A percentile compares a stretch with the other conserved stretches of the same genome.
Evolutionary conservation across 2,329 filamentous ascomycete genomes (phyloP).

Genomic region (Coccinonectria pachysandricola): DNA sequence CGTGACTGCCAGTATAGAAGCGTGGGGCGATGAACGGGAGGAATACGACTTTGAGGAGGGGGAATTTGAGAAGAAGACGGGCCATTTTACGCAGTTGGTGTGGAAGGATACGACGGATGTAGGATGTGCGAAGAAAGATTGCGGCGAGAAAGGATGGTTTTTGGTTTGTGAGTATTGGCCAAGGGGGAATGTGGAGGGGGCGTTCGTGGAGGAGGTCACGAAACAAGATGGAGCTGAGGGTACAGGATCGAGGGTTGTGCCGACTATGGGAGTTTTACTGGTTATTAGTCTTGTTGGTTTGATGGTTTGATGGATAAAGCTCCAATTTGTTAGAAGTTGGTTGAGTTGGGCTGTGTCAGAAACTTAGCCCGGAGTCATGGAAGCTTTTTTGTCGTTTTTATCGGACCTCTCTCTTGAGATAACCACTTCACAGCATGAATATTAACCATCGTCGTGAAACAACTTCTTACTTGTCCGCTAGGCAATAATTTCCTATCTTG

Average conservation of each 20-base stretch:
- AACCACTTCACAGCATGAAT: too few relatives aligned
- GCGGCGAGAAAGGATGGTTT: slow-evolving; percentile 46
- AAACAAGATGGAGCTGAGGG: slow-evolving; percentile 9
- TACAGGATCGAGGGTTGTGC: slow-evolving; percentile 7
- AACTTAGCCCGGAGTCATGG: too few relatives aligned
- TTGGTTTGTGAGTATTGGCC: slow-evolving; percentile 64
- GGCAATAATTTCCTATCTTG: too few relatives aligned
- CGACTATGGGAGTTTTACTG: too few relatives aligned
- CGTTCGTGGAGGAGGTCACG: slow-evolving; percentile 31
- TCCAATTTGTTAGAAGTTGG: slow-evolving; percentile 2
- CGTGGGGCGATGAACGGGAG: slow-evolving; percentile 48
- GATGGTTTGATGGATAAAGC: too few relatives aligned
- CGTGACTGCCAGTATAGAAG: slow-evolving; percentile 47
- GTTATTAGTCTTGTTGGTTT: too few relatives aligned
- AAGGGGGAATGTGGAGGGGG: slow-evolving; percentile 49
- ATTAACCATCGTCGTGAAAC: too few relatives aligned
- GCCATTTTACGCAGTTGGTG: slow-evolving; percentile 65
- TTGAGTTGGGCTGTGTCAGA: too few relatives aligned
- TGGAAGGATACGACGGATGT: slow-evolving; percentile 54
- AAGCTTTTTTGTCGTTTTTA: too few relatives aligned
- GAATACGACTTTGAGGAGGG: slow-evolving; percentile 49
- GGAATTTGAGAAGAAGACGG: slow-evolving; percentile 49
- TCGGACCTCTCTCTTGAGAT: too few relatives aligned
- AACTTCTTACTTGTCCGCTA: too few relatives aligned
- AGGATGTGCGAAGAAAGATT: slow-evolving; percentile 41